Conservation (phyloP, 768 basidiomycete species). For the Suillus ampliporus region DNA sequence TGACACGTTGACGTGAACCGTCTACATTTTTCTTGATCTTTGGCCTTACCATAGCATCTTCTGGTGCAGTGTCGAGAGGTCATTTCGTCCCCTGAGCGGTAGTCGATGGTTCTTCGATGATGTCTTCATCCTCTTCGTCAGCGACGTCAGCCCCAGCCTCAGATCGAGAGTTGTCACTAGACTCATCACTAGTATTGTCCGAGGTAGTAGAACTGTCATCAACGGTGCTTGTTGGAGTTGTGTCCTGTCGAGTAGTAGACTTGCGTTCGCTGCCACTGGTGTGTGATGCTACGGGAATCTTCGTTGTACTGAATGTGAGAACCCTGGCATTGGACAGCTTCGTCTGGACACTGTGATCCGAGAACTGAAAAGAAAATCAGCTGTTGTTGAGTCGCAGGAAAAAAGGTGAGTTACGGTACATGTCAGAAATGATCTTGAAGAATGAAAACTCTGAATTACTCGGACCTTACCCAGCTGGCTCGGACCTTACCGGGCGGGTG, state of each 20-base stretch:
- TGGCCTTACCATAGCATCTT: background rate
- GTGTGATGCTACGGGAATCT: background rate
- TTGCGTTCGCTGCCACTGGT: background rate
- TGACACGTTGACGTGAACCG: too few relatives aligned
- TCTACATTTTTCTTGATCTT: too few relatives aligned
- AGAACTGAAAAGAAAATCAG: too few relatives aligned
- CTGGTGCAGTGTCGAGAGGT: background rate
- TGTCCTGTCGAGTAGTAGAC: background rate
- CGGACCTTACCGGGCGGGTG: too few relatives aligned
- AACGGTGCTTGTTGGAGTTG: background rate
- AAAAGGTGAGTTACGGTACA: too few relatives aligned
- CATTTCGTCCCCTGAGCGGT: background rate
- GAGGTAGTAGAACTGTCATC: background rate
- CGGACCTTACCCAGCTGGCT: too few relatives aligned
- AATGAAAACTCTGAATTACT: too few relatives aligned
- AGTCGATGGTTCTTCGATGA: background rate
- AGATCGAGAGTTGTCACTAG: background rate
- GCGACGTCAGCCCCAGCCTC: background rate
- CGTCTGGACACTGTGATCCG: background rate
- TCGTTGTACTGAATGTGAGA: background rate
- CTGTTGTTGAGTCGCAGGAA: too few relatives aligned
- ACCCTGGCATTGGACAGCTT: background rate
- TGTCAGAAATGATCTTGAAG: background rate
- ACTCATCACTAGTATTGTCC: background rate
- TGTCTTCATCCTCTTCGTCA: background rate